Evolutionary conservation across 2,329 filamentous ascomycete genomes (phyloP), one percentile per base, ranked within the genome.

Genomic region (Aschersonia sp.): DNA sequence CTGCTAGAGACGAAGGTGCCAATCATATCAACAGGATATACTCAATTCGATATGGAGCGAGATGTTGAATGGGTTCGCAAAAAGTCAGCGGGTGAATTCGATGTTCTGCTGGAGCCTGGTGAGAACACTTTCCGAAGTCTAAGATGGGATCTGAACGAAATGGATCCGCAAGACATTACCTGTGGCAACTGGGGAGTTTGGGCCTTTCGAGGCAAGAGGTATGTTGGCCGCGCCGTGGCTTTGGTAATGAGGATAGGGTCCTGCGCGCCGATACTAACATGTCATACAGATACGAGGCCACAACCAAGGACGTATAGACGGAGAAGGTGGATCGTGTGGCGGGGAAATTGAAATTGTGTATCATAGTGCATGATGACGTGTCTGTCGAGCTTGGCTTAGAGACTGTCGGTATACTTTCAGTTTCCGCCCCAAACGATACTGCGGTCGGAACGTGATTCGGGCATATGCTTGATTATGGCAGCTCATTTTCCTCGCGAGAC

Each of bases 171-270:
- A 60, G 92, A 97, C 64, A 73, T 97, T 52, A 95, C 83, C 57
- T 94, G 87, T 59, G 90, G 92, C 48, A 98, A 98, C 65, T 98
- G 88, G 87, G 92, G 92, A 9, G 72, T 95, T 2, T 98, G 94
- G 87, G 88, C 84, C 11, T 98, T 98, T 71, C 79, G 92, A 67
- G 92, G 92, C 57, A 98, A 98, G 79, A 84, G 90, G 79, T 96
- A 77, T 57, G 78, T 48, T 30, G 39, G 22, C 22, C 43, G 11
- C 43, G 40, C n/a, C 35, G n/a, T 31, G 35, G 8, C 30, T 31
- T 41, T 41, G 12, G 9, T 4, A 8, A 42, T 39, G 46, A 45
- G 50, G 47, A 51, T 43, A 31, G 5, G 37, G 32, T 6, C 9
- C n/a, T 32, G 2, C n/a, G 39, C 49, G 40, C 14, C 14, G 4